A percentile compares a stretch with the other conserved stretches of the same genome.
Evolutionary conservation across 2,329 filamentous ascomycete species (phyloP).

Genomic region (Trichoderma hamatum): DNA sequence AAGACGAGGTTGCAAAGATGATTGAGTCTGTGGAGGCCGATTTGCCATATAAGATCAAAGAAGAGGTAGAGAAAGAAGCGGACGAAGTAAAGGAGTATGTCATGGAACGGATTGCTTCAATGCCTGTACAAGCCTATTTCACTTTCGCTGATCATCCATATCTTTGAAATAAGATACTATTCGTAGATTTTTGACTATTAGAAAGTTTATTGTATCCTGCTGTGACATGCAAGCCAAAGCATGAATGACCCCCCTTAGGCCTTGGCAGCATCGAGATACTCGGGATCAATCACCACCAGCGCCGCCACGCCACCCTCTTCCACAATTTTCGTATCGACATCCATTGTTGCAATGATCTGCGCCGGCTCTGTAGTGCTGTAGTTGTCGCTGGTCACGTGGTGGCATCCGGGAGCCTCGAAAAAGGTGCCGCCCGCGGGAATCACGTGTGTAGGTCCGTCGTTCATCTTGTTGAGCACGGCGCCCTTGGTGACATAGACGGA

Average conservation of each 20-base stretch:
- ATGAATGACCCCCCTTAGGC: background rate
- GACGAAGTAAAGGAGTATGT: too few relatives aligned
- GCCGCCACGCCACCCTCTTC: conserved; percentile 29
- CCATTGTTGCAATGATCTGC: conserved; percentile 29
- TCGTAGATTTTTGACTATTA: too few relatives aligned
- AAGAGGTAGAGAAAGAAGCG: too few relatives aligned
- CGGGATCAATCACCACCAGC: conserved; percentile 30
- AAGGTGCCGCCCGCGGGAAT: conserved; percentile 31
- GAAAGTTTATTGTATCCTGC: too few relatives aligned
- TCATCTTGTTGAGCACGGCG: conserved; percentile 34
- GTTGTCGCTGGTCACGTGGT: conserved; percentile 32
- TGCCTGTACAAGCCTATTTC: too few relatives aligned
- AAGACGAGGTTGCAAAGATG: too few relatives aligned
- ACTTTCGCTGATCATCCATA: too few relatives aligned
- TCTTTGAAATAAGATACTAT: too few relatives aligned
- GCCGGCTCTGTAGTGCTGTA: conserved; percentile 28
- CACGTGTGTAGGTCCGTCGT: conserved; percentile 30
- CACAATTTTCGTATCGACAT: conserved; percentile 30
- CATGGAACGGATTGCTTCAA: too few relatives aligned
- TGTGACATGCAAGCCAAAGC: background rate
- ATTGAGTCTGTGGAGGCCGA: too few relatives aligned
- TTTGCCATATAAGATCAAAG: too few relatives aligned
- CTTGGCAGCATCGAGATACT: conserved; percentile 26
- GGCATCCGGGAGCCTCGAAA: conserved; percentile 33
- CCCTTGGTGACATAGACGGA: conserved; percentile 30